Conservation (phyloP, 306 rosid species). For the Echinosophora koreensis region DNA sequence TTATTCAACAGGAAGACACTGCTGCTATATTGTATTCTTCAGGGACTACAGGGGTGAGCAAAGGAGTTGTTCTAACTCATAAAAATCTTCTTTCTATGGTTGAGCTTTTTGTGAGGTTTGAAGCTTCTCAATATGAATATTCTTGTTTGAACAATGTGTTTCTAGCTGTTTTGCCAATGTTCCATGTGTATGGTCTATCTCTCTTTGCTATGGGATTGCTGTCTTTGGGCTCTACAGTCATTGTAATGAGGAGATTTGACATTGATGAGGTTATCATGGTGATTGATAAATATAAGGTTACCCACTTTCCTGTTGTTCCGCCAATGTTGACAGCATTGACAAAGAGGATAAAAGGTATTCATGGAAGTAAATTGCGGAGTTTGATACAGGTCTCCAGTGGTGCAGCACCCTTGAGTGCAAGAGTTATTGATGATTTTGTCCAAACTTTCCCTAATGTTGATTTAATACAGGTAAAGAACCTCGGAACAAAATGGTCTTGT, state of each 20-base stretch:
- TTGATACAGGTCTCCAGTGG: constrained; percentile 79
- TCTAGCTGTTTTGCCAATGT: constrained; percentile 83
- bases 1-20: constrained; percentile 76
- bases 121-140: constrained; percentile 76
- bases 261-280: constrained; percentile 56
- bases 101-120: constrained; percentile 74
- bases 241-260: constrained; percentile 75
- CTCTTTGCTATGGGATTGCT: constrained; percentile 68
- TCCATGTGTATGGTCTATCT: constrained; percentile 78
- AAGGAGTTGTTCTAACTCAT: constrained; percentile 81
- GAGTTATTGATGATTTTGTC: constrained; percentile 58
- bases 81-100: constrained; percentile 67
- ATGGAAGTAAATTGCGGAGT: constrained; percentile 59
- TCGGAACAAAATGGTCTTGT: not conserved
- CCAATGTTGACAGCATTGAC: constrained; percentile 70
- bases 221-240: constrained; percentile 75
- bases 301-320: constrained; percentile 83
- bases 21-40: constrained; percentile 85
- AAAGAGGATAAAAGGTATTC: constrained; percentile 45
- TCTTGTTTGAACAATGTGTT: constrained; percentile 61
- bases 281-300: constrained; percentile 68
- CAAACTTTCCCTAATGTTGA: constrained; percentile 69
- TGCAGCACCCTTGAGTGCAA: constrained; percentile 70
- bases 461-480: constrained; percentile 76
- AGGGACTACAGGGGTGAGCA: constrained; percentile 85